Percentiles rank a stretch among this genome's conserved stretches.
Conservation (phyloP, 2,329 filamentous ascomycete species). For the Falciphora oryzae region DNA sequence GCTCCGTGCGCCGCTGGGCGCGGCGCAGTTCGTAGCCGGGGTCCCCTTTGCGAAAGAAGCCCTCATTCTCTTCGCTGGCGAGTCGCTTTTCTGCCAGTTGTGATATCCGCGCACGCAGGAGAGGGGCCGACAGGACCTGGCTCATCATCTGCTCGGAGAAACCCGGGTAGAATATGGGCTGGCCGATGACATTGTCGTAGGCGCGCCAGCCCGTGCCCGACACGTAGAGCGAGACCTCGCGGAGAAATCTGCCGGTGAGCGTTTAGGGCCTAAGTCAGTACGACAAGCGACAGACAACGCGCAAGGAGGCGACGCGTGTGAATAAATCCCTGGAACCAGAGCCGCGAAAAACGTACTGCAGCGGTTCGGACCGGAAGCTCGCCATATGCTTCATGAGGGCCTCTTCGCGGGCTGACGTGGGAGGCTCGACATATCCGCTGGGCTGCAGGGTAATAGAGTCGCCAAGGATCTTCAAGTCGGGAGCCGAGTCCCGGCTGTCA, state of each 20-base stretch:
- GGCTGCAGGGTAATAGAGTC: slow-evolving; percentile 70
- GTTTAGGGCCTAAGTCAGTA: slow-evolving; percentile 1
- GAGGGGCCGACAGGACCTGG: slow-evolving; percentile 66
- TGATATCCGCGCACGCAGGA: slow-evolving; percentile 68
- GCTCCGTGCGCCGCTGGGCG: slow-evolving; percentile 51
- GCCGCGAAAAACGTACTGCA: slow-evolving; percentile 40
- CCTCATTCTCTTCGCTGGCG: slow-evolving; percentile 69
- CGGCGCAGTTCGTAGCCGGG: slow-evolving; percentile 48
- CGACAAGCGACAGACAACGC: not conserved
- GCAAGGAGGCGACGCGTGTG: not conserved
- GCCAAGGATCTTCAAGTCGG: slow-evolving; percentile 72
- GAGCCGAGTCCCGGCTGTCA: slow-evolving; percentile 49
- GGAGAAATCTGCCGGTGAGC: slow-evolving; percentile 62
- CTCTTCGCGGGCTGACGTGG: slow-evolving; percentile 45
- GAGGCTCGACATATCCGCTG: slow-evolving; percentile 51
- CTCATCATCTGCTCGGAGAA: slow-evolving; percentile 88
- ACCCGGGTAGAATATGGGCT: slow-evolving; percentile 87
- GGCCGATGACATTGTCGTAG: slow-evolving; percentile 85
- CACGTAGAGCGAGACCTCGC: slow-evolving; percentile 88
- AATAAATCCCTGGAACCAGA: not conserved
- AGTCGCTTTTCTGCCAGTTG: slow-evolving; percentile 72
- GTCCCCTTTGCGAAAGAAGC: slow-evolving; percentile 54
- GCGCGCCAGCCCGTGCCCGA: slow-evolving; percentile 92
- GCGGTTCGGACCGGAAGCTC: slow-evolving; percentile 68
- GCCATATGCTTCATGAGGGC: slow-evolving; percentile 77